Conservation (phyloP, 768 basidiomycete species). For the Xerocomellus chrysenteron region DNA sequence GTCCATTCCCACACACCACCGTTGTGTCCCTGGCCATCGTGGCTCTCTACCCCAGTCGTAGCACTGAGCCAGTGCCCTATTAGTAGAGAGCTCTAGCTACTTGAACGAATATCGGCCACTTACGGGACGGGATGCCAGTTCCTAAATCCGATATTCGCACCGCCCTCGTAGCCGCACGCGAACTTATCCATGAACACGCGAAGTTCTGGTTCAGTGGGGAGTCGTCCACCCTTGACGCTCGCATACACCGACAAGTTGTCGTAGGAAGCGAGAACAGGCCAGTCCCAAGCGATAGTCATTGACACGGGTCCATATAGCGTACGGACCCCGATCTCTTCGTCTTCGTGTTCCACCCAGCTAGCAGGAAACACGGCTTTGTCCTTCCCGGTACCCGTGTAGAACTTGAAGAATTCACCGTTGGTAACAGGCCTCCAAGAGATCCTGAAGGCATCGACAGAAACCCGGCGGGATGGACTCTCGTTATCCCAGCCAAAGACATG, state of each 20-base stretch:
- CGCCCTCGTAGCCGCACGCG: conserved; percentile 70
- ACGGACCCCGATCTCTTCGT: conserved; percentile 52
- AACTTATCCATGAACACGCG: conserved; percentile 76
- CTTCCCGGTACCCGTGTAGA: conserved; percentile 49
- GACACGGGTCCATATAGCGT: conserved; percentile 85
- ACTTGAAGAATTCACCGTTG: conserved; percentile 81
- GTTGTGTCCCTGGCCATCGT: conserved; percentile 68
- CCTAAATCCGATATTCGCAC: conserved; percentile 81
- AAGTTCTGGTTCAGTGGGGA: conserved; percentile 90
- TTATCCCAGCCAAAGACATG: conserved; percentile 96
- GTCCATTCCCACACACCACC: conserved; percentile 99
- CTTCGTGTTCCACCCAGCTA: conserved; percentile 21
- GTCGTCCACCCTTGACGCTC: conserved; percentile 82
- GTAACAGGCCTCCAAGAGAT: conserved; percentile 86
- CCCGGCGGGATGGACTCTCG: conserved; percentile 68
- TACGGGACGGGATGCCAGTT: conserved; percentile 95
- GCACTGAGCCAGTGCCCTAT: conserved; percentile 42
- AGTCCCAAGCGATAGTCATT: conserved; percentile 72
- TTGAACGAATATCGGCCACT: conserved; percentile 31
- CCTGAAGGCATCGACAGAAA: conserved; percentile 65
- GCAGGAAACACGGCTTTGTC: conserved; percentile 37
- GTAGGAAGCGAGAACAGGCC: conserved; percentile 85
- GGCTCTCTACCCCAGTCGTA: conserved; percentile 57
- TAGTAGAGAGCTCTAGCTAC: neutral
- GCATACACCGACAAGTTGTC: conserved; percentile 80